Percentiles rank a stretch among this genome's conserved stretches.
Conservation (phyloP, 345 rosid genomes). For the Citrus sinensis region DNA sequence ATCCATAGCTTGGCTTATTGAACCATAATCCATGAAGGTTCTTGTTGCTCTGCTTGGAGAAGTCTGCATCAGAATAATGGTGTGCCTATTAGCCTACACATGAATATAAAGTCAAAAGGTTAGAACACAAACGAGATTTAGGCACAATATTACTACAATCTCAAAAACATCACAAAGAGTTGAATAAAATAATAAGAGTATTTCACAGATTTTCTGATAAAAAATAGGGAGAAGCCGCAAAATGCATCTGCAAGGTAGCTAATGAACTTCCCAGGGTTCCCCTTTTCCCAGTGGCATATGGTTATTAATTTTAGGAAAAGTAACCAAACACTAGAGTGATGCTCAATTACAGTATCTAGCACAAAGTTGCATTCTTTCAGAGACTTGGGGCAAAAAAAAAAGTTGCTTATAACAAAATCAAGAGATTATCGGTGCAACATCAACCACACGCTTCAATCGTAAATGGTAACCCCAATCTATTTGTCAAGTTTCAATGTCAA, state of each 20-base stretch:
- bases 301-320: background rate
- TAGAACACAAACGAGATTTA: background rate
- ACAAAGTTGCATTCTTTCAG: too few relatives aligned
- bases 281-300: background rate
- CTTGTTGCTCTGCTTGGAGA: constrained; percentile 76
- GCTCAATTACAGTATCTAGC: too few relatives aligned
- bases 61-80: constrained; percentile 86
- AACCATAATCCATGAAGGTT: constrained; percentile 93
- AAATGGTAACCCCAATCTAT: background rate
- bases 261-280: background rate
- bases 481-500: background rate
- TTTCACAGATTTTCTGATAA: background rate
- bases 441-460: background rate
- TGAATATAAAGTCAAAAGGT: background rate
- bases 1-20: constrained; percentile 92
- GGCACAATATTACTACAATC: background rate
- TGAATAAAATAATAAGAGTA: background rate
- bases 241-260: background rate
- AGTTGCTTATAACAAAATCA: background rate
- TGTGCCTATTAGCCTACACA: constrained; percentile 82
- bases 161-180: background rate
- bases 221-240: background rate
- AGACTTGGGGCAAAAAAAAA: too few relatives aligned
- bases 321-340: background rate
- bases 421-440: background rate